Evolutionary conservation across 257 asterid genomes (phyloP), one percentile per base, ranked within the genome.

Genomic region (Petunia axillaris): DNA sequence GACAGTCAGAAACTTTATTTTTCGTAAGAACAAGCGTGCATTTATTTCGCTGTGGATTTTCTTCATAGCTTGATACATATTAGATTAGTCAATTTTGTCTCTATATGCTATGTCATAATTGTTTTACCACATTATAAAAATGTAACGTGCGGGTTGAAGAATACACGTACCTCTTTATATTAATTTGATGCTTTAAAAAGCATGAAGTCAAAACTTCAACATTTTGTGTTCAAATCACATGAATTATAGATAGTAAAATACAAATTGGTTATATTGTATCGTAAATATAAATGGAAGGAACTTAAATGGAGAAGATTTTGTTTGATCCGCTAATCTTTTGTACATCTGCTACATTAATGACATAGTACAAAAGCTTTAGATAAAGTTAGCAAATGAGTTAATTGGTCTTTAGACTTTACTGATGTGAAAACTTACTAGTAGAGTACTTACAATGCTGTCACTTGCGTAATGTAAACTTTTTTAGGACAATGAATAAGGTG

Each of bases 81-180:
- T 46, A 70, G 59, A 70, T 43, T 70, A 25, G 43, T 70, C 59
- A 70, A 46, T 48, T 70, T 70, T 70, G 77, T 70, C 59, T 46
- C 9, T 46, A 46, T 70, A 9, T 70, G 77, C 25, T 46, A 70
- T 25, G 11, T 46, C 25, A 70, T 46, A 46, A 46, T 25, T 46
- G 52, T 6, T 65, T 65, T 40, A 1, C 74, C 2, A 65, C 15
- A 57, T 1, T 58, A 39, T 14, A 44, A 16, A 46, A 25, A 16
- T 70, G 77, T 70, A 70, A 70, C 76, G 76, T 70, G 59, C 25
- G 76, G 59, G 10, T 46, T 70, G 10, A 4, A 70, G 41, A 70
- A 5, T 46, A 46, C 59, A 70, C 46, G 41, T 58, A 70, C 25
- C 76, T 70, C 59, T 25, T 70, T 11, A 16, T 2, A n/a, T 37